These are phyloP conservation scores for Dendrostoma leiphaemia DNA, from an alignment of 2,329 filamentous ascomycete species.

Conservation along the genomic window DNA sequence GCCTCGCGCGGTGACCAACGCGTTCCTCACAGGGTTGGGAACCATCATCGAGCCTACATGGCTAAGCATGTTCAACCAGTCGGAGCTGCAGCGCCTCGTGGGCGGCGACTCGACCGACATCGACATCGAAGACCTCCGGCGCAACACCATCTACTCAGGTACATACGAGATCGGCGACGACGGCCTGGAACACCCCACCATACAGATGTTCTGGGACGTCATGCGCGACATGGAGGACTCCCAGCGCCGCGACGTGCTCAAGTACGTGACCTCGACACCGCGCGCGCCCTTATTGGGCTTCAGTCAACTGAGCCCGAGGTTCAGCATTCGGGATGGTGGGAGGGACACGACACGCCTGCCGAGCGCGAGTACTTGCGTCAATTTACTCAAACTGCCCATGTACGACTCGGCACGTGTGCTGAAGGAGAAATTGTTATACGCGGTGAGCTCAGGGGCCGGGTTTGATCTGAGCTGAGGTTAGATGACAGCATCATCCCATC, in stretches of 20 bases:
- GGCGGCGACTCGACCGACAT: slow-evolving; percentile 85
- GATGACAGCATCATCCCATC: neutral
- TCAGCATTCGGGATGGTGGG: slow-evolving; percentile 85
- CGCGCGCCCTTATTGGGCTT: slow-evolving; percentile 89
- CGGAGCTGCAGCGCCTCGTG: slow-evolving; percentile 88
- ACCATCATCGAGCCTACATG: slow-evolving; percentile 88
- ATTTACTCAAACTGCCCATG: slow-evolving; percentile 85
- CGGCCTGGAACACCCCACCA: slow-evolving; percentile 76
- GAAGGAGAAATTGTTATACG: slow-evolving; percentile 82
- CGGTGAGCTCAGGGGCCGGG: slow-evolving; percentile 83
- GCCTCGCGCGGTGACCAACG: slow-evolving; percentile 75
- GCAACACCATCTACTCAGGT: slow-evolving; percentile 83
- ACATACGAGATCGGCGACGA: slow-evolving; percentile 90
- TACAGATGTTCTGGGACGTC: slow-evolving; percentile 88
- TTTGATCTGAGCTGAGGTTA: slow-evolving; percentile 72
- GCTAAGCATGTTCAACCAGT: slow-evolving; percentile 98
- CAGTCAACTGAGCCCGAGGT: slow-evolving; percentile 76
- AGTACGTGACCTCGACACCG: slow-evolving; percentile 93
- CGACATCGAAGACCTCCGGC: slow-evolving; percentile 79
- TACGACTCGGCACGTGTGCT: slow-evolving; percentile 67
- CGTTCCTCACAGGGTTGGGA: slow-evolving; percentile 82
- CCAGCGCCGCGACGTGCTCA: slow-evolving; percentile 82
- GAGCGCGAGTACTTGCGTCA: slow-evolving; percentile 94
- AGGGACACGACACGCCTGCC: slow-evolving; percentile 75
- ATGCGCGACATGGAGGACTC: slow-evolving; percentile 73